Evolutionary conservation across 2,329 filamentous ascomycete genomes (phyloP), one percentile per base, ranked within the genome.

Genomic region (Teratosphaeria viscida): DNA sequence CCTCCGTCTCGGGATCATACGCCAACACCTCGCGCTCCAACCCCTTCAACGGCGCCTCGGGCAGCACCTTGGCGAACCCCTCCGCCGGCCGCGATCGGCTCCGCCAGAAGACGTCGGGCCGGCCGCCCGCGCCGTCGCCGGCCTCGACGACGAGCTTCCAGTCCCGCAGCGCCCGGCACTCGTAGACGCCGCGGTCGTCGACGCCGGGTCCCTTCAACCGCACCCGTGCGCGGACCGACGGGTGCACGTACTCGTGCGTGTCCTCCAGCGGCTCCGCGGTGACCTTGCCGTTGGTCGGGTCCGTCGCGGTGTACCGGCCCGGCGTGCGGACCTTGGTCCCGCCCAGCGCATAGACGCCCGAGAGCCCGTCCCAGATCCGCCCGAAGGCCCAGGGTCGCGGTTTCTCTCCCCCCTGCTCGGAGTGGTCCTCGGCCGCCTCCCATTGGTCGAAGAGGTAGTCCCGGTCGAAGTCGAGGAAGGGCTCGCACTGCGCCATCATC

Each of bases 401-500:
- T 26, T 72, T 73, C 58, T 77, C 67, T n/a, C 73, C 69, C 0
- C 70, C 63, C 29, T 73, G 71, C 39, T 75, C 71, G 64, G 80
- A 80, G 62, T 75, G 78, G 39, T 71, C 68, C 27, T 76, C 74
- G 6, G 75, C 78, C 29, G 74, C 68, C 23, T 78, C 76, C 59
- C 78, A 76, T 57, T 78, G 74, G 62, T 79, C 76, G 27, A 78
- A 72, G 16, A 80, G 61, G 62, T 78, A 80, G 54, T 78, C 75
- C 3, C 73, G 70, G 57, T 78, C 71, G 65, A 80, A 75, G 61
- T 79, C 78, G 60, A 79, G 66, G 53, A 79, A 78, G 1, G 74
- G 74, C 57, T 76, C 72, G 53, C 81, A 68, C 59, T 82, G 79
- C 56, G 76, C 75, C 66, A 82, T 80, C 81, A 83, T 83, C 81